Percentiles rank a stretch among this genome's conserved stretches.
Conservation (phyloP, 129 eudicot genomes). For the Tagetes erecta region DNA sequence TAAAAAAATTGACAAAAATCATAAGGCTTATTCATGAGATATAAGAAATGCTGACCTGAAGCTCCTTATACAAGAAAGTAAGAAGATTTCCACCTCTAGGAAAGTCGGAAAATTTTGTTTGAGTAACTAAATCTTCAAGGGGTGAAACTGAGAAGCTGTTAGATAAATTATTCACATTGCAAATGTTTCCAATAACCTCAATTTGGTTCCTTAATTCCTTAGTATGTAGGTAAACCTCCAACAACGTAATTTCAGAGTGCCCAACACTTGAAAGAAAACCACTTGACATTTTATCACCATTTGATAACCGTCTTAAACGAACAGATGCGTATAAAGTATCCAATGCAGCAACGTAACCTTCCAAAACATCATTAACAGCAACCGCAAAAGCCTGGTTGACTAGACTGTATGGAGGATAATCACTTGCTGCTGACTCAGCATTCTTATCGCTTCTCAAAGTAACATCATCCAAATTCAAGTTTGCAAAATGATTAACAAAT, state of each 20-base stretch:
- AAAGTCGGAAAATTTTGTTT: constrained; percentile 56
- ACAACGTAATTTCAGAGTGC: constrained; percentile 68
- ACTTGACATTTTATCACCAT: constrained; percentile 25
- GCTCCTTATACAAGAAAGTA: constrained; percentile 71
- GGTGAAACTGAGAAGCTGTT: constrained; percentile 45
- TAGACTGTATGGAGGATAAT: constrained; percentile 47
- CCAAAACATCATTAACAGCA: constrained; percentile 73
- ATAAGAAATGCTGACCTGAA: constrained; percentile 56
- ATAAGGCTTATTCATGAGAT: neutral
- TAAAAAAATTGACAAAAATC: neutral
- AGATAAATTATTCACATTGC: constrained; percentile 57
- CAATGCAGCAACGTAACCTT: constrained; percentile 72
- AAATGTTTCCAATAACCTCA: constrained; percentile 79
- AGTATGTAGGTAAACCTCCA: constrained; percentile 86
- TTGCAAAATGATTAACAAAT: constrained; percentile 61
- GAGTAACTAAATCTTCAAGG: constrained; percentile 46
- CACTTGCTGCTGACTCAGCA: constrained; percentile 23
- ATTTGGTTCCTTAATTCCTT: constrained; percentile 71
- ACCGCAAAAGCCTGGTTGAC: constrained; percentile 94
- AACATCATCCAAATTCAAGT: constrained; percentile 33
- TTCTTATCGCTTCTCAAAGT: constrained; percentile 13
- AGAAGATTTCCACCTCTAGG: constrained; percentile 89
- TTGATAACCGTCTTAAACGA: constrained; percentile 54
- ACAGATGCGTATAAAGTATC: constrained; percentile 78
- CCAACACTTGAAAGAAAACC: constrained; percentile 71